These are phyloP conservation scores for Colletotrichum orbiculare DNA, from an alignment of 2,329 filamentous ascomycete species.

Conservation along the genomic window DNA sequence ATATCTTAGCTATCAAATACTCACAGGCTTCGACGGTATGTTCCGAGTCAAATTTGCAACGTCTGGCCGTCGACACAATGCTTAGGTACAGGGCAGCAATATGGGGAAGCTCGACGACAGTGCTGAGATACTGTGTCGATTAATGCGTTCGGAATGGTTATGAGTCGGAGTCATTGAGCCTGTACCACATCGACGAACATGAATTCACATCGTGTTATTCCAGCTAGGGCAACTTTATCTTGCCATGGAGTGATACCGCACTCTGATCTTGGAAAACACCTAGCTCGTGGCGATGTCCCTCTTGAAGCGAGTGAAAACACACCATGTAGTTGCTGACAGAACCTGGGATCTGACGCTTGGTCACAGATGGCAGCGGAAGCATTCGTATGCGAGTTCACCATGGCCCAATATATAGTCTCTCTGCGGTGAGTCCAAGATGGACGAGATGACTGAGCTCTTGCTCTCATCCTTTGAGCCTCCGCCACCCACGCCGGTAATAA, in stretches of 20 bases:
- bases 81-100: conserved; percentile 7
- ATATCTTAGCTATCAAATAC: conserved; percentile 23
- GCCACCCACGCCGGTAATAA: conserved; percentile 44
- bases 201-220: conserved; percentile 49
- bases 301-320: conserved; percentile 44
- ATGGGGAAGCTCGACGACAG: conserved; percentile 13
- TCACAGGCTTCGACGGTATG: conserved; percentile 21
- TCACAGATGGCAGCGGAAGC: conserved; percentile 44
- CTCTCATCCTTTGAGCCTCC: conserved; percentile 40
- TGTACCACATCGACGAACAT: background rate
- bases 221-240: conserved; percentile 49
- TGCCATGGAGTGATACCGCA: conserved; percentile 47
- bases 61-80: conserved; percentile 19
- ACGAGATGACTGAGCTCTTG: conserved; percentile 41
- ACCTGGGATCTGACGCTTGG: conserved; percentile 36
- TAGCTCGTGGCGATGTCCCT: conserved; percentile 41
- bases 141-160: background rate
- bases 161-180: no score
- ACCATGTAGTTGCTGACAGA: conserved; percentile 50
- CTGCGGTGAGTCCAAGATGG: conserved; percentile 40
- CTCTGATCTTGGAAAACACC: conserved; percentile 44
- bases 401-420: conserved; percentile 40
- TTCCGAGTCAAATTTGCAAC: conserved; percentile 25
- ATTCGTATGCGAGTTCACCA: conserved; percentile 48
- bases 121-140: conserved; percentile 14